phyloP scores from a whole-genome alignment of 306 rosid genomes.

The Quercus gilva region DNA sequence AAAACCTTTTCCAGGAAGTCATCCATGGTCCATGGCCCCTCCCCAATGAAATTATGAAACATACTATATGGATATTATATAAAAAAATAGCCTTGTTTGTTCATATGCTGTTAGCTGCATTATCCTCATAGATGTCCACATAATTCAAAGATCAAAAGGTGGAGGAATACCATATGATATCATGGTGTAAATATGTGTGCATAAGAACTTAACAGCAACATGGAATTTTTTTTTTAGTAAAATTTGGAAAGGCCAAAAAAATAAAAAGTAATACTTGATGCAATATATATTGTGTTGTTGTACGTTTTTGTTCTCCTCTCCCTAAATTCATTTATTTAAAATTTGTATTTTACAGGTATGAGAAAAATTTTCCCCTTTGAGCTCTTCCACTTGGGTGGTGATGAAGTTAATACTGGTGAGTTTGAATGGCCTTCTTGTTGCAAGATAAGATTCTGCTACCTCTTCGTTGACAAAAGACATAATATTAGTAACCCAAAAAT shows the following conservation, averaged over 20 bases:
- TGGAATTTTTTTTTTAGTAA: background rate
- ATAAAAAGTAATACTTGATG: background rate
- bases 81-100: background rate
- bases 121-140: background rate
- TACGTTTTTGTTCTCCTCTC: slow-evolving; percentile 3
- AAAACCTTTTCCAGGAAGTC: slow-evolving; percentile 3
- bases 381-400: slow-evolving; percentile 99
- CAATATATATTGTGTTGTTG: background rate
- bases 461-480: slow-evolving; percentile 7
- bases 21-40: background rate
- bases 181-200: background rate
- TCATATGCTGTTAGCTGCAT: background rate
- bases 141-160: background rate
- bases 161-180: background rate
- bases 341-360: slow-evolving; percentile 57
- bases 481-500: background rate
- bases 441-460: slow-evolving; percentile 12
- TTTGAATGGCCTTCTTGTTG: slow-evolving; percentile 26
- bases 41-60: background rate
- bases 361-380: slow-evolving; percentile 92
- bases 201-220: background rate
- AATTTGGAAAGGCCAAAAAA: background rate
- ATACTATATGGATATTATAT: background rate
- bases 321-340: background rate
- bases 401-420: slow-evolving; percentile 95